These are phyloP conservation scores for Globisporangium iwayamae DNA, from an alignment of 352 stramenopile genomes.

Conservation along the genomic window DNA sequence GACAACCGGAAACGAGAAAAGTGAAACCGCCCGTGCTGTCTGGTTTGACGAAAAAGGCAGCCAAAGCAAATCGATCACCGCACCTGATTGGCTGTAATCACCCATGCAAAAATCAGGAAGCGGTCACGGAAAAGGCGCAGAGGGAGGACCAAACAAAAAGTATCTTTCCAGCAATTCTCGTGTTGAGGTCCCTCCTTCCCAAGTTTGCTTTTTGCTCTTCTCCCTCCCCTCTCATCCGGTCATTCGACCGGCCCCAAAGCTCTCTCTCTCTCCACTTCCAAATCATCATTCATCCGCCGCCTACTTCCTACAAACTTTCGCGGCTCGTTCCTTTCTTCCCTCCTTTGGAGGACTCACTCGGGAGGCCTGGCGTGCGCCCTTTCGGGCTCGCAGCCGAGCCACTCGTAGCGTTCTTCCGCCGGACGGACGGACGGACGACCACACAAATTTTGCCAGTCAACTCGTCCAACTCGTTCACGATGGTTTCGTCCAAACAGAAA, in stretches of 20 bases:
- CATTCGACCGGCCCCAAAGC: background rate
- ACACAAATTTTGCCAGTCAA: background rate
- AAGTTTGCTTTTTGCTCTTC: background rate
- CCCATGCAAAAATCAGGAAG: background rate
- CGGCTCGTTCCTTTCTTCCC: background rate
- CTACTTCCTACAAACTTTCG: background rate
- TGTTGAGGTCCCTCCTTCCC: constrained; percentile 6
- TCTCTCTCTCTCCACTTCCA: background rate
- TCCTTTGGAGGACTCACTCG: background rate
- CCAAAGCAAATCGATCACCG: background rate
- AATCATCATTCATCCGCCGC: background rate
- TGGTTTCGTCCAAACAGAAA: too few species aligned
- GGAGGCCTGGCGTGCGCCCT: background rate
- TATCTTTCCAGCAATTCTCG: background rate
- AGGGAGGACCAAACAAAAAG: background rate
- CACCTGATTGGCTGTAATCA: constrained; percentile 1
- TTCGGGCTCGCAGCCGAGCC: background rate
- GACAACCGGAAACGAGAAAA: background rate
- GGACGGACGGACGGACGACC: background rate
- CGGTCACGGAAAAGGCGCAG: background rate
- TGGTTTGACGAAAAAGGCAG: background rate
- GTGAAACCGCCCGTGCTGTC: background rate
- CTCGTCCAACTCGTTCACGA: background rate
- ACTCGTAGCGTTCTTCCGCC: background rate
- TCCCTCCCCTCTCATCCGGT: background rate